A percentile compares a stretch with the other conserved stretches of the same genome.
These are phyloP conservation scores for Verticillium nonalfalfae DNA, from an alignment of 2,329 filamentous ascomycete genomes.

Conservation along the genomic window DNA sequence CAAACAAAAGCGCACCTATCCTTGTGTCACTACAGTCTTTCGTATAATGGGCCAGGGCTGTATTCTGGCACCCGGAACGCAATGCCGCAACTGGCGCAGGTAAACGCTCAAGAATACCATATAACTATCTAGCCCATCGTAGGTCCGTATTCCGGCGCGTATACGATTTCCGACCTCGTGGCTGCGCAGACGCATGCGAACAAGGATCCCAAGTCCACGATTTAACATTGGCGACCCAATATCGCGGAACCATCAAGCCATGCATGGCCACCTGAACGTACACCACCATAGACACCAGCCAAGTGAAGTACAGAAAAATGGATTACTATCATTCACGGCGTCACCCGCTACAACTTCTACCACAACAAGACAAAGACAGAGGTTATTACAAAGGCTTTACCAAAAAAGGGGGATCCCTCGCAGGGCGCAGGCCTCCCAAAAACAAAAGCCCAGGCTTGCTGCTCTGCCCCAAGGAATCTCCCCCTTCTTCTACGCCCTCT, in stretches of 20 bases:
- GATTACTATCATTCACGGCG: neutral
- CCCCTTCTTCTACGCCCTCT: neutral
- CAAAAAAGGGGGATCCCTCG: neutral
- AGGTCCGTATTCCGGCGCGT: too few relatives aligned
- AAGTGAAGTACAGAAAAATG: neutral
- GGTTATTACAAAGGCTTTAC: neutral
- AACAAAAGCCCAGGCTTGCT: neutral
- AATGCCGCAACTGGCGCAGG: too few relatives aligned
- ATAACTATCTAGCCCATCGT: too few relatives aligned
- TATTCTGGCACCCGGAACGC: too few relatives aligned
- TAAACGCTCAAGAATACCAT: too few relatives aligned
- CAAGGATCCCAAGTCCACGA: neutral
- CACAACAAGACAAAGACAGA: neutral
- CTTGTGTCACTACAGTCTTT: too few relatives aligned
- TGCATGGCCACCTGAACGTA: too few relatives aligned
- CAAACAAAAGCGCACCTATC: too few relatives aligned
- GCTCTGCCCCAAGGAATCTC: neutral
- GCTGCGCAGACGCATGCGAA: too few relatives aligned
- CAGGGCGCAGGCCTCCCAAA: neutral
- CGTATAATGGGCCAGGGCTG: too few relatives aligned
- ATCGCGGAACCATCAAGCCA: neutral
- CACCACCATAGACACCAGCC: neutral
- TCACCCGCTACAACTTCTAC: neutral
- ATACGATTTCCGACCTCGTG: too few relatives aligned
- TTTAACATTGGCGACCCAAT: neutral